phyloP scores from a whole-genome alignment of 2,329 filamentous ascomycete species.

The Microsporum audouinii region DNA sequence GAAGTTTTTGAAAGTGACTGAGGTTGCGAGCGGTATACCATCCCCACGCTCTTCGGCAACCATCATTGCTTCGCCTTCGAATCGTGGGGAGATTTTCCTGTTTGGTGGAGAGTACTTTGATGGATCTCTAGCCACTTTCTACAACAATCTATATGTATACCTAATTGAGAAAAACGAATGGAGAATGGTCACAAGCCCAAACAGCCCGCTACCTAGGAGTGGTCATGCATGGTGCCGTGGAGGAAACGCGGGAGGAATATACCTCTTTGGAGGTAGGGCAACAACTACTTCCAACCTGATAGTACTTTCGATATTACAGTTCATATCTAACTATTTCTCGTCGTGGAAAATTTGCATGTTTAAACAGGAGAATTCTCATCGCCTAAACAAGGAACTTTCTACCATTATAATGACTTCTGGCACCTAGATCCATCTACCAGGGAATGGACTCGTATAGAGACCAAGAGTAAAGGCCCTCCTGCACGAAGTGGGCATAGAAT shows the following conservation, averaged over 20 bases:
- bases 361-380: conserved; percentile 69
- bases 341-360: neutral
- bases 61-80: conserved; percentile 72
- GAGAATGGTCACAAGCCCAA: conserved; percentile 80
- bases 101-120: conserved; percentile 97
- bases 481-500: conserved; percentile 87
- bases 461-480: conserved; percentile 59
- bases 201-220: conserved; percentile 77
- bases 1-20: conserved; percentile 85
- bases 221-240: conserved; percentile 93
- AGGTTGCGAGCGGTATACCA: conserved; percentile 61
- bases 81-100: conserved; percentile 75
- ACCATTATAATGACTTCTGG: conserved; percentile 99
- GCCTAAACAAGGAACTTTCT: conserved; percentile 95
- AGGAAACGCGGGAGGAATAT: conserved; percentile 73
- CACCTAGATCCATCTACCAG: conserved; percentile 67
- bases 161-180: conserved; percentile 79
- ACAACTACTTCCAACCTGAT: neutral
- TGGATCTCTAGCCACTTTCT: conserved; percentile 66
- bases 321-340: neutral
- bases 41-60: conserved; percentile 68
- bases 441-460: conserved; percentile 86
- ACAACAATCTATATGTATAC: conserved; percentile 56
- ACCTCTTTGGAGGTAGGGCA: conserved; percentile 64
- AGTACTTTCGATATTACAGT: neutral